Conservation (phyloP, 2,329 filamentous ascomycete species). For the Raffaelea arxii region DNA sequence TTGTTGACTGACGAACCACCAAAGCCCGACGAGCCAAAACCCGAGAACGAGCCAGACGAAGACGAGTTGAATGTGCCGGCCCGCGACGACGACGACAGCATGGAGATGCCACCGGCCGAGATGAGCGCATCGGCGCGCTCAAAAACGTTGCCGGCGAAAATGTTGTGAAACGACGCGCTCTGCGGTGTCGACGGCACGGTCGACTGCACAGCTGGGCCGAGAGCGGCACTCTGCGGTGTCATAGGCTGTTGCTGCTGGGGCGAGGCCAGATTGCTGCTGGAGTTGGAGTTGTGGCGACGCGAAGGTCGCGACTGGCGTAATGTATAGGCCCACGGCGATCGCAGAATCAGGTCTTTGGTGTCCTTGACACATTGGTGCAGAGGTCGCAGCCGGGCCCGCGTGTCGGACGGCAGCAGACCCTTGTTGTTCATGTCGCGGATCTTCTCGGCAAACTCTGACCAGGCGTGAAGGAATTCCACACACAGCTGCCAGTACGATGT, state of each 20-base stretch:
- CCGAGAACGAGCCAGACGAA: constrained; percentile 54
- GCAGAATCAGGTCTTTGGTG: constrained; percentile 59
- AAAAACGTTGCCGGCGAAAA: constrained; percentile 50
- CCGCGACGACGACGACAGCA: constrained; percentile 32
- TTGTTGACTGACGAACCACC: constrained; percentile 9
- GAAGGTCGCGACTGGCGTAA: constrained; percentile 24
- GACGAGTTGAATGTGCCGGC: constrained; percentile 48
- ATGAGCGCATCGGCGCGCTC: constrained; percentile 49
- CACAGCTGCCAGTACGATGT: constrained; percentile 62
- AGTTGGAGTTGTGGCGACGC: no score
- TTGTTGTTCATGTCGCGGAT: constrained; percentile 46
- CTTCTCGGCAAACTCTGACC: constrained; percentile 54
- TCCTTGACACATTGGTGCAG: constrained; percentile 79
- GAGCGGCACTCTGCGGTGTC: constrained; percentile 78
- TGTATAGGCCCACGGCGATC: constrained; percentile 45
- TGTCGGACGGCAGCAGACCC: constrained; percentile 52
- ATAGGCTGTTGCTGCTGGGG: constrained; percentile 53
- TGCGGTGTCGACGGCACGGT: constrained; percentile 69
- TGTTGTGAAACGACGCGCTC: constrained; percentile 43
- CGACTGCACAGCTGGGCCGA: constrained; percentile 83
- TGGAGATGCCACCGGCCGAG: constrained; percentile 46
- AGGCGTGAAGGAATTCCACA: constrained; percentile 63
- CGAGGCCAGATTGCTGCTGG: no score
- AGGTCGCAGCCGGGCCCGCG: constrained; percentile 64
- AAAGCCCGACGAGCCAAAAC: constrained; percentile 24